Evolutionary conservation across 23 red algal genomes (phyloP).

Genomic region (Chondrus crispus): DNA sequence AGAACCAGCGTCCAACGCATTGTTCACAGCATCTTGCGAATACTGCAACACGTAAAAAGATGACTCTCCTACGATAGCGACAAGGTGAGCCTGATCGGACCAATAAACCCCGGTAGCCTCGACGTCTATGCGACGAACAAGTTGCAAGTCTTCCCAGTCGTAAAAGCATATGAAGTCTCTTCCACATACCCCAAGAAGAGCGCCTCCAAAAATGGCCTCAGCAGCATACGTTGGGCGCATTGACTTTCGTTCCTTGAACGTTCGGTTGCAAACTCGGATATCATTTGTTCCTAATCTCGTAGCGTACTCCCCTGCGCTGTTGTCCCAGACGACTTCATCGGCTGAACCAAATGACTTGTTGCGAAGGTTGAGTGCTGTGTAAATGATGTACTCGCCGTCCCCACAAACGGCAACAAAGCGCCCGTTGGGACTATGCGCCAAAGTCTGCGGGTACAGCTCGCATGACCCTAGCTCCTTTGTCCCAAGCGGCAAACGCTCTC

Average conservation of each 20-base stretch:
- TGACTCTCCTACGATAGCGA: slow-evolving; percentile 71
- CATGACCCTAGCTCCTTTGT: slow-evolving; percentile 90
- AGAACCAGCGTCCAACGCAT: slow-evolving; percentile 52
- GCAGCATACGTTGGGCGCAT: slow-evolving; percentile 80
- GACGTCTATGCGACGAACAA: slow-evolving; percentile 91
- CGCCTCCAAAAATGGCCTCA: slow-evolving; percentile 81
- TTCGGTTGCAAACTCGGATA: slow-evolving; percentile 85
- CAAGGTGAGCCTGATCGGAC: slow-evolving; percentile 71
- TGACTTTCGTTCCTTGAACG: slow-evolving; percentile 84
- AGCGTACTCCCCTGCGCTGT: slow-evolving; percentile 86
- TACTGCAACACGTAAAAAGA: slow-evolving; percentile 88
- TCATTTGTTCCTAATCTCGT: slow-evolving; percentile 66
- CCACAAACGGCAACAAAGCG: slow-evolving; percentile 98
- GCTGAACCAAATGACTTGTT: slow-evolving; percentile 95
- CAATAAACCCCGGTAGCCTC: slow-evolving; percentile 78
- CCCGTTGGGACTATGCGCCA: slow-evolving; percentile 91
- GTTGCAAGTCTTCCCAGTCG: slow-evolving; percentile 90
- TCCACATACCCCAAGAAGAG: slow-evolving; percentile 73
- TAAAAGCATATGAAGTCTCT: slow-evolving; percentile 94
- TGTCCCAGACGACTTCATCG: slow-evolving; percentile 98
- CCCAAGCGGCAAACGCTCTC: slow-evolving; percentile 66
- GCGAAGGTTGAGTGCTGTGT: slow-evolving; percentile 90
- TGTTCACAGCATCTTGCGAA: slow-evolving; percentile 66
- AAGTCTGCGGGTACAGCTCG: slow-evolving; percentile 83
- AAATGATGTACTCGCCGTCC: slow-evolving; percentile 98